Percentiles rank a stretch among this genome's conserved stretches.
phyloP scores from a whole-genome alignment of 140 eudicot genomes.

The Anethum foeniculum region DNA sequence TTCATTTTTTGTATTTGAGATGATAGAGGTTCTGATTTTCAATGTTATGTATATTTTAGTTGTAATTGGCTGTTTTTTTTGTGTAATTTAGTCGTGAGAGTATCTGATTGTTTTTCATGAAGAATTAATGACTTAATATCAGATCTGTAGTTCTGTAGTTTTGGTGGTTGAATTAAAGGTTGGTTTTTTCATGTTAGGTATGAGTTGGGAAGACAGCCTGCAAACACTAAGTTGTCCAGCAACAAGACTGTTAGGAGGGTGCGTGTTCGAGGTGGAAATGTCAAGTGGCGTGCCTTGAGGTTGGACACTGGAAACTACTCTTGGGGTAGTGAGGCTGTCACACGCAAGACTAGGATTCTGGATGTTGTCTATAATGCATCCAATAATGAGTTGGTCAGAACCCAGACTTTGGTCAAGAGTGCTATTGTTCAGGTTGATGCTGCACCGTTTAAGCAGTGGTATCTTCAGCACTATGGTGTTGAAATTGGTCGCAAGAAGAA shows the following conservation, averaged over 20 bases:
- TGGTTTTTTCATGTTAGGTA: slow-evolving; percentile 33
- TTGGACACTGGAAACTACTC: slow-evolving; percentile 81
- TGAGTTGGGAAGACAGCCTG: slow-evolving; percentile 65
- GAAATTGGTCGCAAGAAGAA: slow-evolving; percentile 86
- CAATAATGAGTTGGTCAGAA: slow-evolving; percentile 72
- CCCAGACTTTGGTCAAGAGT: slow-evolving; percentile 66
- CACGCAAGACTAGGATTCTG: slow-evolving; percentile 62
- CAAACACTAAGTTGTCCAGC: slow-evolving; percentile 37
- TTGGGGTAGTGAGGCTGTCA: slow-evolving; percentile 83
- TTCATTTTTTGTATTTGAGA: not conserved
- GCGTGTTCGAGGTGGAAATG: slow-evolving; percentile 76
- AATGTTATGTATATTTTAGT: not conserved
- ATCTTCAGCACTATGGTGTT: slow-evolving; percentile 71
- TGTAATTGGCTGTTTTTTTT: not conserved
- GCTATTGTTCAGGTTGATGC: slow-evolving; percentile 81
- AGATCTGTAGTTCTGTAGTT: not conserved
- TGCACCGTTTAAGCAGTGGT: slow-evolving; percentile 82
- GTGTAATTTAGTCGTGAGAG: not conserved
- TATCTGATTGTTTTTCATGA: not conserved
- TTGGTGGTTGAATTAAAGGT: not conserved
- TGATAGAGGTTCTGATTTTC: not conserved
- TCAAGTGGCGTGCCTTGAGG: slow-evolving; percentile 86
- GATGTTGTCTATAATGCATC: slow-evolving; percentile 84
- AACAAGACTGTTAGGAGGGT: slow-evolving; percentile 79
- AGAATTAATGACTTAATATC: not conserved